Evolutionary conservation across 768 basidiomycete genomes (phyloP), one percentile per base, ranked within the genome.

Genomic region (Mrakia frigida): DNA sequence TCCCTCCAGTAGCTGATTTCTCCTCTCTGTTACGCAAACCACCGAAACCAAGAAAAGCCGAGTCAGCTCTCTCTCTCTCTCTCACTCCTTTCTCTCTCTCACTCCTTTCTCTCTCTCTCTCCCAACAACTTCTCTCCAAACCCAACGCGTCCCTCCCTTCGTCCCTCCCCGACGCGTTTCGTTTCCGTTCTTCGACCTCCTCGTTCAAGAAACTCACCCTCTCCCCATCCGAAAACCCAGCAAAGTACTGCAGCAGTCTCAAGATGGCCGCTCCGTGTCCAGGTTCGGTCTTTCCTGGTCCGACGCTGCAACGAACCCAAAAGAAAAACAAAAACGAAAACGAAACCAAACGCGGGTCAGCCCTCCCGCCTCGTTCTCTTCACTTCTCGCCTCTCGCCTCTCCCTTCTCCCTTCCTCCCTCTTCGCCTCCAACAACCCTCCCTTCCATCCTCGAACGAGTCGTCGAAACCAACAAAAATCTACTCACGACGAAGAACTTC

Each of bases 231-330:
- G 76, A 61, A 16, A 77, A 63, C 25, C 76, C 76, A 23, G 76
- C 61, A 33, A 73, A 77, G 37, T 72, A 77, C 60, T 77, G 76
- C 33, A 77, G 65, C 63, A 77, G 41, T n/a, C 76, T 14, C 35
- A 77, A 39, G 61, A 77, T 77, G 1, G 76, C 76, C 28, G 70
- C 35, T 37, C 76, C 63, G 53, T 72, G 70, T 21, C 70, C 59
- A 41, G 70, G 71, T 41, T 71, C 63, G 35, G 59, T 70, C 11
- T 59, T 77, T 16, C 50, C n/a, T 9, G 41, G 37, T 50, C 46
- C 46, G 16, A 14, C 46, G 23, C 50, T 28, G n/a, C 5, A 28
- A n/a, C n/a, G 3, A 31, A 63, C 1, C 13, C 31, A 37, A 25
- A 56, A 21, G n/a, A 9, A 18, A 46, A 53, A 35, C 31, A 23